These are phyloP conservation scores for Penstemon barbatus DNA, from an alignment of 257 asterid genomes.

Conservation along the genomic window DNA sequence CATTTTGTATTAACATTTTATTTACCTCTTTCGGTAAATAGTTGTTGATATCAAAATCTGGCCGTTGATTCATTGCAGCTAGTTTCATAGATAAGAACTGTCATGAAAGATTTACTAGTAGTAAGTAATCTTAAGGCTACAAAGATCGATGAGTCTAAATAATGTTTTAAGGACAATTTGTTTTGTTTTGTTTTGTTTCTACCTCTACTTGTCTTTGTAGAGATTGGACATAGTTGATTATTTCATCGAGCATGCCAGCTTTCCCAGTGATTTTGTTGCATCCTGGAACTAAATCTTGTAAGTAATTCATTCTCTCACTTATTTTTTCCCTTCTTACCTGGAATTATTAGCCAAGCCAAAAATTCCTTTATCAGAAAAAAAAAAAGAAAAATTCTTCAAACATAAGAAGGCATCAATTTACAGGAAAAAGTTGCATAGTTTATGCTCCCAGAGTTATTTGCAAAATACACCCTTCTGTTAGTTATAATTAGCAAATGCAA, in stretches of 20 bases:
- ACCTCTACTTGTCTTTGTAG: constrained; percentile 99
- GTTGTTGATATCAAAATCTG: constrained; percentile 58
- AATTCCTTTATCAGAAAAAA: constrained; percentile 10
- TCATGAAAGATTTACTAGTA: constrained; percentile 16
- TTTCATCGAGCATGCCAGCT: constrained; percentile 96
- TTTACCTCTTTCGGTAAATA: constrained; percentile 66
- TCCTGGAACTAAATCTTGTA: constrained; percentile 92
- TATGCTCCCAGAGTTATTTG: no score
- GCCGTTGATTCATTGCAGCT: constrained; percentile 65
- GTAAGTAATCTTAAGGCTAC: not conserved
- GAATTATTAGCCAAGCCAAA: not conserved
- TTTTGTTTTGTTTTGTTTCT: not conserved
- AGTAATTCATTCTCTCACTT: constrained; percentile 85
- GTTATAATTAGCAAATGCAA: no score
- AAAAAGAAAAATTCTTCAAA: not conserved
- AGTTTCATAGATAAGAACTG: constrained; percentile 96
- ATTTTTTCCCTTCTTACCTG: constrained; percentile 95
- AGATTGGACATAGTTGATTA: constrained; percentile 89
- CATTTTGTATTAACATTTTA: constrained; percentile 2
- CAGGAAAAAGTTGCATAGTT: no score
- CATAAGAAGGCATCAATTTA: not conserved
- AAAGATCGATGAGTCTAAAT: not conserved
- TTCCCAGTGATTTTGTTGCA: constrained; percentile 89
- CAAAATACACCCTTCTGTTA: no score
- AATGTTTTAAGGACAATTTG: not conserved